Conservation (phyloP, 768 basidiomycete genomes). For the Vishniacozyma victoriae region DNA sequence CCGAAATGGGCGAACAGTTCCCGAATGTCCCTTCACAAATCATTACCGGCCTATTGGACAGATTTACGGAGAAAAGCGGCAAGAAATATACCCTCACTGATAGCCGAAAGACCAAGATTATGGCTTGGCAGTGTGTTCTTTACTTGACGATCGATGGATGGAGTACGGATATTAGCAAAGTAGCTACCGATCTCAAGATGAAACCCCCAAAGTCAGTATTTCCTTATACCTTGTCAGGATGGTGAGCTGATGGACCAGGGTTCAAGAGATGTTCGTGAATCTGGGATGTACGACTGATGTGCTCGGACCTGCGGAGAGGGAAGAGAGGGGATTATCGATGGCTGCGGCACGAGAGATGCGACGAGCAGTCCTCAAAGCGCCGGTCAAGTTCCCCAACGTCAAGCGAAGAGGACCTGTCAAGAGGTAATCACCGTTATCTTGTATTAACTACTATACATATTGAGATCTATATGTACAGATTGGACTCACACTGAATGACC, state of each 20-base stretch:
- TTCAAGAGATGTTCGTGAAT: constrained; percentile 67
- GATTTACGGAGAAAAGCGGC: constrained; percentile 72
- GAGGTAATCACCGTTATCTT: too few species aligned
- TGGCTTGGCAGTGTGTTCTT: constrained; percentile 73
- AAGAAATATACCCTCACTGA: constrained; percentile 64
- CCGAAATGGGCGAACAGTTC: constrained; percentile 46
- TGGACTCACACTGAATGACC: not conserved
- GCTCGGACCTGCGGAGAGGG: constrained; percentile 59
- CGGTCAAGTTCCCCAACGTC: constrained; percentile 73
- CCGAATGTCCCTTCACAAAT: constrained; percentile 58
- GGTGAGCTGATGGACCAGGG: constrained; percentile 47
- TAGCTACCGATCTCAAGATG: constrained; percentile 73
- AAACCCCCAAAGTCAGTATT: constrained; percentile 58
- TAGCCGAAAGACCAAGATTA: constrained; percentile 62
- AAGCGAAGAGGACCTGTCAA: constrained; percentile 36
- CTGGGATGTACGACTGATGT: constrained; percentile 70
- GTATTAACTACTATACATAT: too few species aligned
- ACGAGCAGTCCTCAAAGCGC: constrained; percentile 67
- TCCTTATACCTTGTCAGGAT: not conserved
- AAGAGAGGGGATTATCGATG: constrained; percentile 62
- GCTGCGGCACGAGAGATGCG: constrained; percentile 57
- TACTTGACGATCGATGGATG: constrained; percentile 75
- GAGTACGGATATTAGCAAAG: constrained; percentile 59
- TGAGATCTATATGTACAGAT: too few species aligned
- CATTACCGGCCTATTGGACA: constrained; percentile 65